Conservation (phyloP, 257 asterid genomes). For the Jacaranda copaia region DNA sequence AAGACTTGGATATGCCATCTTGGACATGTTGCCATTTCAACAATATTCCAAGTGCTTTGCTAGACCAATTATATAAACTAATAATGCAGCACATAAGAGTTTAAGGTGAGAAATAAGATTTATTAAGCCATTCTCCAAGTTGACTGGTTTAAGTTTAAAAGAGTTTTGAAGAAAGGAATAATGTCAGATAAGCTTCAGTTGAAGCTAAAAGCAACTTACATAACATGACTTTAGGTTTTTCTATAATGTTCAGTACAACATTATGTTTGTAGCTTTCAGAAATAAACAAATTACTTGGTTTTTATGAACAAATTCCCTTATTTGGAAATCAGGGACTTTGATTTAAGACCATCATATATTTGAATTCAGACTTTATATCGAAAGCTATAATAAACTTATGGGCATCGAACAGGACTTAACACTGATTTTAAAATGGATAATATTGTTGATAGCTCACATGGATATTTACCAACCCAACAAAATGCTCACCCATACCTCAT, state of each 20-base stretch:
- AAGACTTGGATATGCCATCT: not conserved
- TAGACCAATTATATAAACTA: not conserved
- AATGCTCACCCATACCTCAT: not conserved
- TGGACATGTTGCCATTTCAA: not conserved
- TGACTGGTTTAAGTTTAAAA: not conserved
- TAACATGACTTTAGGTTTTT: conserved; percentile 5
- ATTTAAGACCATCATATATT: not conserved
- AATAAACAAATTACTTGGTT: not conserved
- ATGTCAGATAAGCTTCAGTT: not conserved
- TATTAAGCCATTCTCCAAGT: not conserved
- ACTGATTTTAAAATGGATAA: not conserved
- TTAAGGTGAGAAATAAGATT: conserved; percentile 1
- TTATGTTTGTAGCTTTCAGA: not conserved
- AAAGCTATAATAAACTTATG: not conserved
- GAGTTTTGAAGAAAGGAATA: not conserved
- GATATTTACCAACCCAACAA: not conserved
- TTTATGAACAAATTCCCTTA: not conserved
- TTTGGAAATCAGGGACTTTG: not conserved
- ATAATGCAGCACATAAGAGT: not conserved
- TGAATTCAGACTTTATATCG: not conserved
- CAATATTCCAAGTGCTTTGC: conserved; percentile 1
- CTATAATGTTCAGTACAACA: conserved; percentile 14
- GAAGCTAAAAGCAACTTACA: conserved; percentile 12
- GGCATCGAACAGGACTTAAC: not conserved
- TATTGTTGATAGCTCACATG: conserved; percentile 1